Evolutionary conservation across 1,139 yeast genomes (phyloP).

Genomic region (Kodamaea derodonti): DNA sequence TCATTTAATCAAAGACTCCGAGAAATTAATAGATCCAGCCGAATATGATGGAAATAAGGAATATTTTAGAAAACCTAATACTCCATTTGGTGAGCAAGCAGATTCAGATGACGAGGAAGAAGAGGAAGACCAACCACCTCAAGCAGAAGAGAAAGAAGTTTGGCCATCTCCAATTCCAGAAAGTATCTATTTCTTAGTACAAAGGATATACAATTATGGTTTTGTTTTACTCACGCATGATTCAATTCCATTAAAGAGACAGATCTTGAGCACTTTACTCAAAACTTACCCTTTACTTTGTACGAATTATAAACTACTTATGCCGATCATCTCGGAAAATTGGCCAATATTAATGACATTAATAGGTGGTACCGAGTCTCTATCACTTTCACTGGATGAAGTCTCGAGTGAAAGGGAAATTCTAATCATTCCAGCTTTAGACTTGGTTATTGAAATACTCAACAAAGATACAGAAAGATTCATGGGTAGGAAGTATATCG

Average conservation of each 20-base stretch:
- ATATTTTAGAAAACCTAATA: constrained; percentile 32
- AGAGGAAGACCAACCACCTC: constrained; percentile 15
- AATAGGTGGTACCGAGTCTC: constrained; percentile 10
- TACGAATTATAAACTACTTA: constrained; percentile 51
- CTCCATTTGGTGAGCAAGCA: constrained; percentile 37
- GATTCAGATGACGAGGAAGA: constrained; percentile 28
- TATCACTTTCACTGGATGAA: constrained; percentile 4
- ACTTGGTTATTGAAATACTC: constrained; percentile 26
- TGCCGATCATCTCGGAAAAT: constrained; percentile 64
- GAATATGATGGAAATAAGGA: constrained; percentile 30
- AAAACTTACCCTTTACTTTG: constrained; percentile 59
- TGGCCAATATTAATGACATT: constrained; percentile 53
- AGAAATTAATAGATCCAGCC: constrained; percentile 30
- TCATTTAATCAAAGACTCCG: constrained; percentile 36
- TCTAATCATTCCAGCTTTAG: constrained; percentile 16
- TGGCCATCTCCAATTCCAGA: constrained; percentile 71
- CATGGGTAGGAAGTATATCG: constrained; percentile 32
- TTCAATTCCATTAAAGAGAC: constrained; percentile 52
- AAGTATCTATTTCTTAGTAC: constrained; percentile 52
- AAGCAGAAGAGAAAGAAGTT: constrained; percentile 14
- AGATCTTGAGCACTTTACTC: constrained; percentile 50
- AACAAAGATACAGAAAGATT: constrained; percentile 32
- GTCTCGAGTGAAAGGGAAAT: constrained; percentile 6
- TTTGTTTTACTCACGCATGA: constrained; percentile 69
- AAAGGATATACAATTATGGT: constrained; percentile 65